A percentile compares a stretch with the other conserved stretches of the same genome.
Evolutionary conservation across 495 filamentous ascomycete genomes (phyloP).

Genomic region (Hypomontagnella submonticulosa): DNA sequence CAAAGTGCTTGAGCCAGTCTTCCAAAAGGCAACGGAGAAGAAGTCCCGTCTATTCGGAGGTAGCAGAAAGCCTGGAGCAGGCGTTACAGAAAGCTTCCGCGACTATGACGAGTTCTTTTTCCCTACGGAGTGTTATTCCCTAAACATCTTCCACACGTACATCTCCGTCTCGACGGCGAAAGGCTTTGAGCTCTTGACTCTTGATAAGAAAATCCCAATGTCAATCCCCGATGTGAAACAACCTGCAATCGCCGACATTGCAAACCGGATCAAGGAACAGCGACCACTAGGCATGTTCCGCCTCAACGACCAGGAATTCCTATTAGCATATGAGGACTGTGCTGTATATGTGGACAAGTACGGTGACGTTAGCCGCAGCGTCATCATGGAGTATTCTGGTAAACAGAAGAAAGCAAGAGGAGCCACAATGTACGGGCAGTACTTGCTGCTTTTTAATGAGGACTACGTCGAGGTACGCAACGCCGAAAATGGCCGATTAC

Average conservation of each 20-base stretch:
- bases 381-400: conserved; percentile 98
- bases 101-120: conserved; percentile 99
- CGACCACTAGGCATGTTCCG: conserved; percentile 96
- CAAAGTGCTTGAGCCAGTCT: conserved; percentile 95
- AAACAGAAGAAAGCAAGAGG: conserved; percentile 79
- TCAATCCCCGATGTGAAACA: conserved; percentile 86
- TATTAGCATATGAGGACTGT: conserved; percentile 93
- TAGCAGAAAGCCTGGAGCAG: conserved; percentile 59
- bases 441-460: conserved; percentile 83
- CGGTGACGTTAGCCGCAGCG: conserved; percentile 88
- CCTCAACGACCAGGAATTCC: conserved; percentile 89
- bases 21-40: conserved; percentile 85
- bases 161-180: conserved; percentile 90
- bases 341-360: conserved; percentile 98
- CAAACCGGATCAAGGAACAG: conserved; percentile 79
- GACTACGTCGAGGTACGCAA: conserved; percentile 97
- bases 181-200: conserved; percentile 94
- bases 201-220: conserved; percentile 95
- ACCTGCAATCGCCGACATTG: conserved; percentile 81
- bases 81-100: conserved; percentile 93
- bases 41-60: conserved; percentile 74
- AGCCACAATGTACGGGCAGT: conserved; percentile 82
- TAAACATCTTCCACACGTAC: conserved; percentile 94
- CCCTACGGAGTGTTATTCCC: conserved; percentile 91
- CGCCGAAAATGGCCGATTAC: conserved; percentile 90